Evolutionary conservation across 176 grass and related monocot genomes (phyloP), one percentile per base, ranked within the genome.

Genomic region (Miscanthus lutarioriparius): DNA sequence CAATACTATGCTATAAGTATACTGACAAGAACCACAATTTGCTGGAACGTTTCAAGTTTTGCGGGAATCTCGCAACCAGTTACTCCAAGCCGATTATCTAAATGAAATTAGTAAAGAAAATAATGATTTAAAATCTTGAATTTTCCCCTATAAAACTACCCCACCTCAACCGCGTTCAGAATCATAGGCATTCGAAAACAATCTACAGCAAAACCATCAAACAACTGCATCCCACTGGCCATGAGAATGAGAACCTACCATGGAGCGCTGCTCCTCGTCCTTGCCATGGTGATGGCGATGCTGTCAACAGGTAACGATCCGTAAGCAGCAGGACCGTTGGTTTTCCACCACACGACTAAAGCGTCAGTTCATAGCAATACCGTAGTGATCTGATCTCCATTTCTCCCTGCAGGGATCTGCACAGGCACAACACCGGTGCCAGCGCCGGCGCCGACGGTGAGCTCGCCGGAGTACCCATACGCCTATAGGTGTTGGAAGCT

Each of bases 221-320:
- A 20, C 4, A 40, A 7, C 11, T 45, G 43, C 11, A 45, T 45
- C 43, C 43, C 43, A 45, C 11, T 45, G 3, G 12, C 28, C 64
- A 85, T 70, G 74, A 77, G 44, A 16, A 85, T 69, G 83, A 76
- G 64, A 27, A 61, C 37, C 36, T 17, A 39, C 25, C 75, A 78
- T 14, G 43, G 32, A 20, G n/a, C 64, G 35, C 53, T 73, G 19
- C 25, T 61, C 17, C 23, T 73, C 17, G 37, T 4, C 37, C 10
- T 43, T 30, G 54, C 39, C 3, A 20, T 82, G 32, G 54, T 45
- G 54, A 59, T 23, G 22, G 54, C 22, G 10, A 6, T 62, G 5
- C 15, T 73, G 14, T 73, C 68, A 1, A 30, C 14, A 5, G 39
- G 43, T 45, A 83, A 33, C 19, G 7, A 64, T 25, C 11, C 11